Conservation (phyloP, 176 grass and related monocot species). For the Oryza longistaminata region DNA sequence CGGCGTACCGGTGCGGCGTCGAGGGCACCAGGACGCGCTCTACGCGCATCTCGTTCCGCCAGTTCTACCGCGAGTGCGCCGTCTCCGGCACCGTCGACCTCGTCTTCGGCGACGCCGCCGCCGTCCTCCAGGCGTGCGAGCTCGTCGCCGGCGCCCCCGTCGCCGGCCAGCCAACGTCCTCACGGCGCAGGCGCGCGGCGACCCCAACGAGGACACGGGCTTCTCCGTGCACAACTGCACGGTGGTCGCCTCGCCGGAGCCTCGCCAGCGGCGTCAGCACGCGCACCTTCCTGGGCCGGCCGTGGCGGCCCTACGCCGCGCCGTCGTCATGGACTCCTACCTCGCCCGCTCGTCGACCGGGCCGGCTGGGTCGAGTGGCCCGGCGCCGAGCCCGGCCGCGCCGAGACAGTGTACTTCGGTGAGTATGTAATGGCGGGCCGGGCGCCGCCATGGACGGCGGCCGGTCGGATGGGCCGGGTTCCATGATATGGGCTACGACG, state of each 20-base stretch:
- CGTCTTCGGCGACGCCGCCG: slow-evolving; percentile 85
- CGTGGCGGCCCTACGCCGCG: slow-evolving; percentile 67
- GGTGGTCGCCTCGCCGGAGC: slow-evolving; percentile 32
- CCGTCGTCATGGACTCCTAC: slow-evolving; percentile 58
- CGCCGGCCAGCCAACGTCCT: slow-evolving; percentile 56
- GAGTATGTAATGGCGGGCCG: slow-evolving; percentile 63
- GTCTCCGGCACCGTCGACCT: slow-evolving; percentile 75
- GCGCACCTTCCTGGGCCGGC: slow-evolving; percentile 69
- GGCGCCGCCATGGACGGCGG: slow-evolving; percentile 21
- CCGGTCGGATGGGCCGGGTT: slow-evolving; percentile 54
- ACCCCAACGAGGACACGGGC: slow-evolving; percentile 68
- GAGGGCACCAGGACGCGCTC: slow-evolving; percentile 73
- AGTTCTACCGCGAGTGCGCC: slow-evolving; percentile 87
- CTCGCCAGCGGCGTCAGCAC: not conserved
- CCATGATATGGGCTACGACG: slow-evolving; percentile 60
- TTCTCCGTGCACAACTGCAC: slow-evolving; percentile 76
- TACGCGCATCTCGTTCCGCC: slow-evolving; percentile 85
- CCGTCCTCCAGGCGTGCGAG: slow-evolving; percentile 71
- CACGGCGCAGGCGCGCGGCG: slow-evolving; percentile 56
- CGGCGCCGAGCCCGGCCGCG: slow-evolving; percentile 28
- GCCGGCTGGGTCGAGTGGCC: slow-evolving; percentile 63
- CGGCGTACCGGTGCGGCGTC: slow-evolving; percentile 64
- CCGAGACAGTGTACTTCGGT: slow-evolving; percentile 62
- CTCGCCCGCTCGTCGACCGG: slow-evolving; percentile 49
- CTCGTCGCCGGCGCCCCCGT: slow-evolving; percentile 53